Evolutionary conservation across 2,329 filamentous ascomycete species (phyloP).

Genomic region (Diplodia sapinea): DNA sequence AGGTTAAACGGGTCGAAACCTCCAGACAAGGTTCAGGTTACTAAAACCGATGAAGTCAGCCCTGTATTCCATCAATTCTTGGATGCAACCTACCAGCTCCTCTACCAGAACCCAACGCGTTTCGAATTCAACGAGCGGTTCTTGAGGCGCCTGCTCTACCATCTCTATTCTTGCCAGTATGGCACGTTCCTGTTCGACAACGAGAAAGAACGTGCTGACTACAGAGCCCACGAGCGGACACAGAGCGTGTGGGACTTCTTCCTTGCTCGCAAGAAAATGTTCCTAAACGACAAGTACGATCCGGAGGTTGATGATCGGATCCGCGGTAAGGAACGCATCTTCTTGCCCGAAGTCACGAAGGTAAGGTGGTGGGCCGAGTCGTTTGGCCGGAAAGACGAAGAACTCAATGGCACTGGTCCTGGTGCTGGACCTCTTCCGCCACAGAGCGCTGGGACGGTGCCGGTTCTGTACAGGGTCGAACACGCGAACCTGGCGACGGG

Average conservation of each 20-base stretch:
- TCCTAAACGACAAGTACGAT: conserved; percentile 82
- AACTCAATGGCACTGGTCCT: conserved; percentile 78
- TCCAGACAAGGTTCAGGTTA: conserved; percentile 65
- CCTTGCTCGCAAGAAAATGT: conserved; percentile 77
- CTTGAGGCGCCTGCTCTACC: conserved; percentile 84
- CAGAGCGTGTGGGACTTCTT: conserved; percentile 97
- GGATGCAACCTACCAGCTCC: conserved; percentile 88
- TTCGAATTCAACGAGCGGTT: conserved; percentile 98
- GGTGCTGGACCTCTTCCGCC: conserved; percentile 38
- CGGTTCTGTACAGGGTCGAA: conserved; percentile 45
- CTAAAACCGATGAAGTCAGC: conserved; percentile 86
- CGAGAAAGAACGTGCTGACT: conserved; percentile 82
- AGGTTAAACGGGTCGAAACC: conserved; percentile 41
- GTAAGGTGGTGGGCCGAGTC: conserved; percentile 93
- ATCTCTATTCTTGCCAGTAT: conserved; percentile 94
- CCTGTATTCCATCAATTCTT: conserved; percentile 98
- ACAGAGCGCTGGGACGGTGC: conserved; percentile 37
- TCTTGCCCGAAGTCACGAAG: conserved; percentile 78
- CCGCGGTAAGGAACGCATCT: conserved; percentile 78
- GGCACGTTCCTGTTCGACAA: conserved; percentile 96
- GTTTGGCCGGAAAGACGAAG: conserved; percentile 83
- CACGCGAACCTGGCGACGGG: conserved; percentile 43
- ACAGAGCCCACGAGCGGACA: conserved; percentile 71
- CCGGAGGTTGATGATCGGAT: conserved; percentile 75
- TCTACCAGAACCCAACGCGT: conserved; percentile 81